A percentile compares a stretch with the other conserved stretches of the same genome.
phyloP scores from a whole-genome alignment of 202 grass and related monocot genomes.

The Panicum virgatum region DNA sequence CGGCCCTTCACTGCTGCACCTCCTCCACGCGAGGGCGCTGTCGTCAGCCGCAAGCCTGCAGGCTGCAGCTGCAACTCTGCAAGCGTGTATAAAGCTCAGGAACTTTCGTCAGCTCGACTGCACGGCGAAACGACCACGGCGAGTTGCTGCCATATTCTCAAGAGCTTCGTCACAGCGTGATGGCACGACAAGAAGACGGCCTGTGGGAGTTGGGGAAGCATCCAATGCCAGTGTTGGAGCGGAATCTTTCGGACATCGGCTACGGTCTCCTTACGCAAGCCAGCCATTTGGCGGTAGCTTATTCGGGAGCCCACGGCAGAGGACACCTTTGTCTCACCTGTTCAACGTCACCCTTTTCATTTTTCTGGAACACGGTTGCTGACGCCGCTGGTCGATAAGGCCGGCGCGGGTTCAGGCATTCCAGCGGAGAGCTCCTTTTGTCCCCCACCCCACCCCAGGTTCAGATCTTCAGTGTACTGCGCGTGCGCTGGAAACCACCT shows the following conservation, averaged over 20 bases:
- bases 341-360: slow-evolving; percentile 17
- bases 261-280: neutral
- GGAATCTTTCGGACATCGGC: neutral
- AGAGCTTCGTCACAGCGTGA: slow-evolving; percentile 5
- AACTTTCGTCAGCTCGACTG: neutral
- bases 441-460: neutral
- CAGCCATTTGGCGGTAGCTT: slow-evolving; percentile 17
- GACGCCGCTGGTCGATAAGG: neutral
- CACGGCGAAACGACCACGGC: neutral
- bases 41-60: neutral
- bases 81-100: neutral
- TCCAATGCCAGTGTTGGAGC: neutral
- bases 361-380: neutral
- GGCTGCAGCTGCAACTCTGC: neutral
- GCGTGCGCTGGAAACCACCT: neutral
- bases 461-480: neutral
- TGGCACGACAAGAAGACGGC: neutral
- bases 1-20: neutral
- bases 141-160: neutral
- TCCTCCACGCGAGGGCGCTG: neutral
- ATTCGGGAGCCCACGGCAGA: neutral
- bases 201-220: slow-evolving; percentile 9
- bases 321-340: slow-evolving; percentile 3
- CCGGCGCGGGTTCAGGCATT: neutral
- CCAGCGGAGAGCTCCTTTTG: neutral